Percentiles rank a stretch among this genome's conserved stretches.
Conservation (phyloP, 495 filamentous ascomycete species). For the Penicillium manginii region DNA sequence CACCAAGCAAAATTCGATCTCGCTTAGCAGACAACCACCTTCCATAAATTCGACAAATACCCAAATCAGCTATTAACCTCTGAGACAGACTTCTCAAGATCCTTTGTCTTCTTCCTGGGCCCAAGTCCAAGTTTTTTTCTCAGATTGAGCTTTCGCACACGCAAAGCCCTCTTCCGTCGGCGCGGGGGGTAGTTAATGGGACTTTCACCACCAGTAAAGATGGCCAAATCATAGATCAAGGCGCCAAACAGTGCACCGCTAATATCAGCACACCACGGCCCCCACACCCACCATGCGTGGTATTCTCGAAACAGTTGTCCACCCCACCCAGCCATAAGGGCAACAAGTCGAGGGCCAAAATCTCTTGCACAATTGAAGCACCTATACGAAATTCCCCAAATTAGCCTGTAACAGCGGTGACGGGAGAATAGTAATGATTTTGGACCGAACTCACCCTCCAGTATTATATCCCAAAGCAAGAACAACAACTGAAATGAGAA, state of each 20-base stretch:
- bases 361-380: slow-evolving; percentile 29
- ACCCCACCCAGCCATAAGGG: slow-evolving; percentile 30
- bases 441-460: slow-evolving; percentile 20
- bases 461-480: slow-evolving; percentile 27
- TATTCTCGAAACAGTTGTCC: slow-evolving; percentile 7
- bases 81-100: slow-evolving; percentile 2
- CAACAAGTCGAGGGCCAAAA: slow-evolving; percentile 29
- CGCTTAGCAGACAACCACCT: background rate
- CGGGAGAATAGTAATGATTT: no score
- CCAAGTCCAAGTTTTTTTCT: slow-evolving; percentile 12
- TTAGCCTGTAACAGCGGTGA: background rate
- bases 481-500: slow-evolving; percentile 20
- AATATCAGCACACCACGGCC: slow-evolving; percentile 28
- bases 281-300: slow-evolving; percentile 31
- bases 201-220: slow-evolving; percentile 16
- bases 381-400: slow-evolving; percentile 3
- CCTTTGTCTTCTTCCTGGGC: background rate
- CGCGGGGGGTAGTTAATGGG: slow-evolving; percentile 12
- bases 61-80: background rate
- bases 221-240: slow-evolving; percentile 24
- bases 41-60: background rate
- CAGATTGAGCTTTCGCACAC: slow-evolving; percentile 7
- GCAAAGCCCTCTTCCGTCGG: slow-evolving; percentile 12
- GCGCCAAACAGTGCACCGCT: slow-evolving; percentile 21
- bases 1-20: background rate